Evolutionary conservation across 2,329 filamentous ascomycete genomes (phyloP).

Genomic region (Aulographum hederae): DNA sequence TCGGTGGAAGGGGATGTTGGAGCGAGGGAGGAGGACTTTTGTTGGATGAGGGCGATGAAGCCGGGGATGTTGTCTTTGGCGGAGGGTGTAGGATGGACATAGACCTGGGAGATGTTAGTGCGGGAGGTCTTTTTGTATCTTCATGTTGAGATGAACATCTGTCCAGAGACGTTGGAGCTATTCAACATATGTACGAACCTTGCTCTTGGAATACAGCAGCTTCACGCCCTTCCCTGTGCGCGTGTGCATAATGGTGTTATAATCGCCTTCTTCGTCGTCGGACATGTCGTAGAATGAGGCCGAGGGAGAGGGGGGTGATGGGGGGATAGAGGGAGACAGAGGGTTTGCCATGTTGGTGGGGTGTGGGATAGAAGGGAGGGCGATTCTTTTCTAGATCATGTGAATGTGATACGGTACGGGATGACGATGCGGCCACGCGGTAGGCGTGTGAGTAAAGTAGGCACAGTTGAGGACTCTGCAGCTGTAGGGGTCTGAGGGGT

Average conservation of each 20-base stretch:
- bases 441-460: no score
- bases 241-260: conserved; percentile 78
- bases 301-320: conserved; percentile 47
- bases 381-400: conserved; percentile 6
- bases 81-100: conserved; percentile 84
- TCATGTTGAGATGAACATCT: conserved; percentile 6
- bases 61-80: conserved; percentile 91
- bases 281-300: conserved; percentile 90
- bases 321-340: conserved; percentile 12
- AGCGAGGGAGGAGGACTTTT: conserved; percentile 40
- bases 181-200: conserved; percentile 33
- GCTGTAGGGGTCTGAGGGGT: no score
- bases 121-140: neutral
- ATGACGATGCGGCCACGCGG: no score
- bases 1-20: conserved; percentile 13
- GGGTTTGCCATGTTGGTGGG: no score
- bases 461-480: no score
- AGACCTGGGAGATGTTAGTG: conserved; percentile 41
- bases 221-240: conserved; percentile 72
- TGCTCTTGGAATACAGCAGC: conserved; percentile 90
- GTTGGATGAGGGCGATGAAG: conserved; percentile 83
- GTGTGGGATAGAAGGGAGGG: conserved; percentile 3
- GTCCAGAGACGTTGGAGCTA: neutral
- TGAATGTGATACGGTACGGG: no score
- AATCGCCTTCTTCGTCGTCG: conserved; percentile 89